Evolutionary conservation across 2,329 filamentous ascomycete species (phyloP).

Genomic region (Lojkania enalia): DNA sequence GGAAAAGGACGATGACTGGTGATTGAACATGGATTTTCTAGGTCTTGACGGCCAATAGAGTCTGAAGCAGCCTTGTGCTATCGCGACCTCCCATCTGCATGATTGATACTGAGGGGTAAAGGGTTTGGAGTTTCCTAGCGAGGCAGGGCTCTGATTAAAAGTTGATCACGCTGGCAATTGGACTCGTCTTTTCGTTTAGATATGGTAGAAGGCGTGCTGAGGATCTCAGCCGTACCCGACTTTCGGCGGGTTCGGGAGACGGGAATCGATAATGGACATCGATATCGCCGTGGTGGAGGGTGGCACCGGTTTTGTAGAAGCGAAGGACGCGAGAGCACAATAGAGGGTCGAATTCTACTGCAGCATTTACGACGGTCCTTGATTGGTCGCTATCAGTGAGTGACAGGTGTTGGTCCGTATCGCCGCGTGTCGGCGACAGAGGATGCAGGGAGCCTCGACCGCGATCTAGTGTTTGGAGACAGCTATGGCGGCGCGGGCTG

Average conservation of each 20-base stretch:
- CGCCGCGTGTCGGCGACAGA: too few species aligned
- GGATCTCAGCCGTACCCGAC: conserved; percentile 1
- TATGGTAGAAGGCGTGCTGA: neutral
- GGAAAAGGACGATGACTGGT: conserved; percentile 49
- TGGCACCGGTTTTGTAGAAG: conserved; percentile 6
- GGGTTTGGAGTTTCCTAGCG: conserved; percentile 8
- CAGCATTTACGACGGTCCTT: too few species aligned
- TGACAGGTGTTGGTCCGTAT: too few species aligned
- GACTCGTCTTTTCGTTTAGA: conserved; percentile 3
- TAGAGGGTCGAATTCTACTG: conserved; percentile 18
- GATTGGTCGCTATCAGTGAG: too few species aligned
- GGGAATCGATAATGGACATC: too few species aligned
- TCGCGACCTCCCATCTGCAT: conserved; percentile 9
- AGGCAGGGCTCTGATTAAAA: conserved; percentile 19
- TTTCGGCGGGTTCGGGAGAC: conserved; percentile 9
- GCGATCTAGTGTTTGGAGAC: conserved; percentile 1
- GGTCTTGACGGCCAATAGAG: conserved; percentile 5
- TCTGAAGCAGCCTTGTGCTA: neutral
- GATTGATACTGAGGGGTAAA: conserved; percentile 10
- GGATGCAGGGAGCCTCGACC: conserved; percentile 5
- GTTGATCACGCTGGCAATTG: conserved; percentile 18
- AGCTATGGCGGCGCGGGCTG: conserved; percentile 14
- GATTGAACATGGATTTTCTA: too few species aligned
- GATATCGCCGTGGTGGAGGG: neutral
- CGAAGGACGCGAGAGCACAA: conserved; percentile 13